Conservation (phyloP, 495 filamentous ascomycete genomes). For the Penicillium argentinense region DNA sequence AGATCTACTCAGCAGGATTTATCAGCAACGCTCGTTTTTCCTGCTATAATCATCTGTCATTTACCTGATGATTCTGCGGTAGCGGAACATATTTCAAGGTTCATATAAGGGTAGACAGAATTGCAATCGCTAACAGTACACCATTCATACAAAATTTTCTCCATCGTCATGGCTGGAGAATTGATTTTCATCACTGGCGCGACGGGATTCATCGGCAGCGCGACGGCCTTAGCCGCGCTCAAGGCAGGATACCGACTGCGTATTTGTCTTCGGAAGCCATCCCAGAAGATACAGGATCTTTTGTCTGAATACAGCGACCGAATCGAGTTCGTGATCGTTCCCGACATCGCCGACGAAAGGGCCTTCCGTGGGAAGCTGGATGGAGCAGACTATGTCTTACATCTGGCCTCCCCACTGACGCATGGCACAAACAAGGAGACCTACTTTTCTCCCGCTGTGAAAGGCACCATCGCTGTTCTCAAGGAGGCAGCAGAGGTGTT, state of each 20-base stretch:
- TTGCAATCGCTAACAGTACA: not conserved
- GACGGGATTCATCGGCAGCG: slow-evolving; percentile 43
- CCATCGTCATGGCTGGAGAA: not conserved
- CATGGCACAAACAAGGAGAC: slow-evolving; percentile 24
- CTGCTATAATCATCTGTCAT: too few species aligned
- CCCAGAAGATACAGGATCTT: slow-evolving; percentile 17
- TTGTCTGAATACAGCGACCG: slow-evolving; percentile 16
- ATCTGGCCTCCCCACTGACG: slow-evolving; percentile 41
- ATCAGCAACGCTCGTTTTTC: too few species aligned
- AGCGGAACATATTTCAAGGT: too few species aligned
- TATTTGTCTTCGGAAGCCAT: slow-evolving; percentile 33
- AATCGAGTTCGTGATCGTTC: slow-evolving; percentile 29
- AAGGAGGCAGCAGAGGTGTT: slow-evolving; percentile 26
- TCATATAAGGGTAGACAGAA: too few species aligned
- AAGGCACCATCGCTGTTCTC: slow-evolving; percentile 32
- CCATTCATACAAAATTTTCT: not conserved
- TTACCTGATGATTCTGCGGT: too few species aligned
- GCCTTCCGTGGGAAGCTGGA: slow-evolving; percentile 30
- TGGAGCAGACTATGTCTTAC: slow-evolving; percentile 39
- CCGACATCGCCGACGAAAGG: slow-evolving; percentile 30
- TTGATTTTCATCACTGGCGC: slow-evolving; percentile 49
- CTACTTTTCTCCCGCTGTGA: slow-evolving; percentile 31
- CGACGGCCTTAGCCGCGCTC: slow-evolving; percentile 38
- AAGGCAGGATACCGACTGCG: slow-evolving; percentile 38
- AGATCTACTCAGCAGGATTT: too few species aligned